Evolutionary conservation across 2,329 filamentous ascomycete species (phyloP).

Genomic region (Acephala macrosclerotiorum): DNA sequence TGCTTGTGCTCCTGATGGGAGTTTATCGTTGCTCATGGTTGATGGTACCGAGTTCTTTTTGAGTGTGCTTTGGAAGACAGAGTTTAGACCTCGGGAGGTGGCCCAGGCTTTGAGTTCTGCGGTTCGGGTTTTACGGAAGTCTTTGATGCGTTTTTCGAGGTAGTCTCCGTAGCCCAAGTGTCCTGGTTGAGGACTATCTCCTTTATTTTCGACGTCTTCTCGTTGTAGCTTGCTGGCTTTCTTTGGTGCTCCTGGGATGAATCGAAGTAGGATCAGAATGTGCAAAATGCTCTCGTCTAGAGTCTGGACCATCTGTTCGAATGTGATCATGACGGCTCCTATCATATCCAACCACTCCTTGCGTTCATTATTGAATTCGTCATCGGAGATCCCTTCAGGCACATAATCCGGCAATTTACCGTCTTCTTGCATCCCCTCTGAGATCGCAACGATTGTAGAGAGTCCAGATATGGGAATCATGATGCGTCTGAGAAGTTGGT

Average conservation of each 20-base stretch:
- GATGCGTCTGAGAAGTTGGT: conserved; percentile 63
- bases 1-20: conserved; percentile 43
- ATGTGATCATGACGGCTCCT: conserved; percentile 68
- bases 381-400: background rate
- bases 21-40: conserved; percentile 47
- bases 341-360: conserved; percentile 74
- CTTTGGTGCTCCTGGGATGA: conserved; percentile 52
- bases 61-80: conserved; percentile 24
- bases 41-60: conserved; percentile 17
- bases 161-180: conserved; percentile 56
- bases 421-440: conserved; percentile 66
- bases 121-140: conserved; percentile 60
- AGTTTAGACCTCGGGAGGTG: conserved; percentile 47
- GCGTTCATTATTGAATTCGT: conserved; percentile 46
- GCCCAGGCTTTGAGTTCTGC: conserved; percentile 58
- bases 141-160: conserved; percentile 53
- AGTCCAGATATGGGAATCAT: conserved; percentile 72
- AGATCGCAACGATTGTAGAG: conserved; percentile 73
- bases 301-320: conserved; percentile 64
- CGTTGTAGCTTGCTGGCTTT: conserved; percentile 44
- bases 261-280: conserved; percentile 59
- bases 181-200: conserved; percentile 58
- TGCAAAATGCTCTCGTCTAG: conserved; percentile 58
- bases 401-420: background rate
- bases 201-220: conserved; percentile 58